Conservation (phyloP, 768 basidiomycete species). For the Boletus patriciae region DNA sequence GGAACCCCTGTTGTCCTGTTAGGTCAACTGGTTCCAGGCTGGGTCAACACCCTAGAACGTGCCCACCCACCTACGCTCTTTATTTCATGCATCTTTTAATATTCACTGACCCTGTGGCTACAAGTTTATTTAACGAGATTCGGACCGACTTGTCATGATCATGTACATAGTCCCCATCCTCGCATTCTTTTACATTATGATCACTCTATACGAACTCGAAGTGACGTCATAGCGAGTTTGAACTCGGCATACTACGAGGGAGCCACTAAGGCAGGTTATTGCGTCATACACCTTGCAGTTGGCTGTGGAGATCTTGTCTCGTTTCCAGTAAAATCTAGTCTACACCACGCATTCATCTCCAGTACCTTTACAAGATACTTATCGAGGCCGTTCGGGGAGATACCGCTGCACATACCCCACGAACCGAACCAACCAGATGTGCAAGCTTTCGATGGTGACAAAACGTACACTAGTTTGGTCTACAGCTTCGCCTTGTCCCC, state of each 20-base stretch:
- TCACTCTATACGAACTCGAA: background rate
- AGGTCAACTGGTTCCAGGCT: background rate
- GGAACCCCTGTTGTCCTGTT: background rate
- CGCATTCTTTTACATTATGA: background rate
- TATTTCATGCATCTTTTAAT: background rate
- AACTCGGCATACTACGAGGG: background rate
- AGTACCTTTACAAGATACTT: too few species aligned
- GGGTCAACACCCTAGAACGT: background rate
- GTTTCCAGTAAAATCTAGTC: background rate
- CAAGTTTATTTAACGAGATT: background rate
- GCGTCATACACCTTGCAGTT: too few species aligned
- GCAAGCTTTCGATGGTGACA: background rate
- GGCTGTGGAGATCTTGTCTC: background rate
- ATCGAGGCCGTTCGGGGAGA: too few species aligned
- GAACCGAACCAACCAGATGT: background rate
- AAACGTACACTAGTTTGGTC: background rate
- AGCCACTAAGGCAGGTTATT: too few species aligned
- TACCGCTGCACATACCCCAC: background rate
- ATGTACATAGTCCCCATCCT: background rate
- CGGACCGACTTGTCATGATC: slow-evolving; percentile 19
- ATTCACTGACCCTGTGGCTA: background rate
- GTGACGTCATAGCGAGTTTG: background rate
- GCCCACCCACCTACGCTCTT: background rate
- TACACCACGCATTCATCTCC: too few species aligned
- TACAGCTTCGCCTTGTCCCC: slow-evolving; percentile 63